Evolutionary conservation across 371 early-diverging fungal species (phyloP).

Genomic region (Actinomortierella wolfii): DNA sequence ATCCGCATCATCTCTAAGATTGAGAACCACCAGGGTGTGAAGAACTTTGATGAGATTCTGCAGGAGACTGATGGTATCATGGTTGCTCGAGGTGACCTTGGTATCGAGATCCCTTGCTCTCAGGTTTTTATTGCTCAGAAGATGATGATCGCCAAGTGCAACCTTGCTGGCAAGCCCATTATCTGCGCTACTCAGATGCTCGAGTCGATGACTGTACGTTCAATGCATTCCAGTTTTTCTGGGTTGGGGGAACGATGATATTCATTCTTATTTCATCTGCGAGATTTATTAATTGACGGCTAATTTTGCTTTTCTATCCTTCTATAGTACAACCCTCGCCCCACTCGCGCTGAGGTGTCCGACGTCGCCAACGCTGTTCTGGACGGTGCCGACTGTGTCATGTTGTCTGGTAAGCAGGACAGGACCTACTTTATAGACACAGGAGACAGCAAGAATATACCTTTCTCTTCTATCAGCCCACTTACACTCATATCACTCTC

Average conservation of each 20-base stretch:
- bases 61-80: slow-evolving; percentile 96
- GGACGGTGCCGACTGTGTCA: slow-evolving; percentile 98
- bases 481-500: too few species aligned
- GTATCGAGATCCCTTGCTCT: slow-evolving; percentile 95
- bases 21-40: slow-evolving; percentile 94
- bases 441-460: too few species aligned
- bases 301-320: not conserved
- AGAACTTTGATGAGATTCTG: slow-evolving; percentile 97
- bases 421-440: too few species aligned
- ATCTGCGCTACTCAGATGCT: slow-evolving; percentile 99
- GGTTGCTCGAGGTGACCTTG: slow-evolving; percentile 99
- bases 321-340: slow-evolving; percentile 81
- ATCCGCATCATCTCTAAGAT: slow-evolving; percentile 97
- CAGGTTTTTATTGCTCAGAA: slow-evolving; percentile 95
- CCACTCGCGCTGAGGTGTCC: slow-evolving; percentile 98
- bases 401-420: slow-evolving; percentile 82
- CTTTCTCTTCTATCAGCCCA: too few species aligned
- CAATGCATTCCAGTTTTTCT: slow-evolving; percentile 4
- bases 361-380: slow-evolving; percentile 98
- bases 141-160: slow-evolving; percentile 96
- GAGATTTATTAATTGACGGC: slow-evolving; percentile 9
- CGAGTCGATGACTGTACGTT: slow-evolving; percentile 92
- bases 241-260: not conserved
- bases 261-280: slow-evolving; percentile 8
- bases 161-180: slow-evolving; percentile 94